phyloP scores from a whole-genome alignment of 805 yeast genomes.

The Komagataella populi region DNA sequence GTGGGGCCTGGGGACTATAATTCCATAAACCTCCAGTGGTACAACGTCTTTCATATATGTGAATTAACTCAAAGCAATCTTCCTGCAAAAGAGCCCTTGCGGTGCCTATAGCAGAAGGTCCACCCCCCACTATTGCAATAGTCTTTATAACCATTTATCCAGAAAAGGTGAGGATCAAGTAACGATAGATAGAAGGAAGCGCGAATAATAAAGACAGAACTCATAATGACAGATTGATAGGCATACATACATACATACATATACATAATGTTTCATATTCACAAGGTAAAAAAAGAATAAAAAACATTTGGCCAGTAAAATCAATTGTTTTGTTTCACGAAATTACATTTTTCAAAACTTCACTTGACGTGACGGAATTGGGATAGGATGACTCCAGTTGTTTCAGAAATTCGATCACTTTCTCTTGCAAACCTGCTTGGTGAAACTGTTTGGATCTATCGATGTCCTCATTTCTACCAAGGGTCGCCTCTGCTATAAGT shows the following conservation, averaged over 20 bases:
- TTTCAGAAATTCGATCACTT: constrained; percentile 60
- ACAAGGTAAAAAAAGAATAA: too few species aligned
- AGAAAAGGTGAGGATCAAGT: neutral
- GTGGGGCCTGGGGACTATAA: constrained; percentile 15
- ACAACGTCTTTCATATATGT: constrained; percentile 44
- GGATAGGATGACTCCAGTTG: constrained; percentile 52
- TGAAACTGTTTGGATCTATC: constrained; percentile 73
- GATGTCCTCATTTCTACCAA: constrained; percentile 76
- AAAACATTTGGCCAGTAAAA: neutral
- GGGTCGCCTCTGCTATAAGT: constrained; percentile 57
- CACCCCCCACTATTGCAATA: constrained; percentile 66
- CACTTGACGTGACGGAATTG: constrained; percentile 46
- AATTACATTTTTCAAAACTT: constrained; percentile 29
- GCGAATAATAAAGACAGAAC: neutral
- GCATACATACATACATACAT: too few species aligned
- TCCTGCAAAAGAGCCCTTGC: constrained; percentile 52
- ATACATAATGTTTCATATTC: neutral
- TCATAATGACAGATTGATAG: neutral
- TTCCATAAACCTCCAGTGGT: constrained; percentile 79
- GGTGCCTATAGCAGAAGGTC: constrained; percentile 59
- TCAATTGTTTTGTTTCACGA: constrained; percentile 6
- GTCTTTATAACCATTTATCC: constrained; percentile 9
- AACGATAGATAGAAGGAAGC: neutral
- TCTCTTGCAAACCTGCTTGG: constrained; percentile 45
- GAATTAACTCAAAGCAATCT: constrained; percentile 27